A percentile compares a stretch with the other conserved stretches of the same genome.
Evolutionary conservation across 352 stramenopile genomes (phyloP).

Genomic region (Phytophthora parvispora): DNA sequence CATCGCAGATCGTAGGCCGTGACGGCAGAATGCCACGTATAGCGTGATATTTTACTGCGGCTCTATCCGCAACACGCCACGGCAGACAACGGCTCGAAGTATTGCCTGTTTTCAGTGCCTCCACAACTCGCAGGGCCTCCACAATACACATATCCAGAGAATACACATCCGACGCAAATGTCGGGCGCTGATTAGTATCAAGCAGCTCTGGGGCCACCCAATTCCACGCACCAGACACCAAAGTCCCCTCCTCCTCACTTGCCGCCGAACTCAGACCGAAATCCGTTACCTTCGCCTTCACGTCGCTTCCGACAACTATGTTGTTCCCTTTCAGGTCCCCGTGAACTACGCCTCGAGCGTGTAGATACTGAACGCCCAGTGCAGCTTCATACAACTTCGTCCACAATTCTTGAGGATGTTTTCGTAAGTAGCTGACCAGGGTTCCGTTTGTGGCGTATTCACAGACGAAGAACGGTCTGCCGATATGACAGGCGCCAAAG

Average conservation of each 20-base stretch:
- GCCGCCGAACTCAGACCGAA: background rate
- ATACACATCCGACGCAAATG: background rate
- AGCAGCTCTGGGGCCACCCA: background rate
- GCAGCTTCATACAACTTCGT: background rate
- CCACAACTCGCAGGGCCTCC: background rate
- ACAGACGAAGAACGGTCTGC: slow-evolving; percentile 18
- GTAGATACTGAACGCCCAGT: slow-evolving; percentile 1
- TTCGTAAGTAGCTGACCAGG: slow-evolving; percentile 6
- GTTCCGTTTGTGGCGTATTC: slow-evolving; percentile 16
- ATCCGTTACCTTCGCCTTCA: slow-evolving; percentile 7
- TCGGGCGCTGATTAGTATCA: background rate
- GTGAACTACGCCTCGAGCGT: slow-evolving; percentile 6
- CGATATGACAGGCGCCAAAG: slow-evolving; percentile 17
- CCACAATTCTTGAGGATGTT: background rate
- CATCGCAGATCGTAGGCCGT: background rate
- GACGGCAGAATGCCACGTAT: background rate
- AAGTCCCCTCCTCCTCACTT: background rate
- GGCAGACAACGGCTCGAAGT: background rate
- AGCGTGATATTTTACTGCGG: background rate
- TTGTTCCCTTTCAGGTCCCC: slow-evolving; percentile 8
- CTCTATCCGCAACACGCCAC: background rate
- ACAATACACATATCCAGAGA: background rate
- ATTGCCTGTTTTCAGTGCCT: background rate
- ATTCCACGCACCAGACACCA: background rate
- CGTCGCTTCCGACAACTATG: slow-evolving; percentile 9